Evolutionary conservation across 306 rosid species (phyloP), one percentile per base, ranked within the genome.

Genomic region (Corylus americana): DNA sequence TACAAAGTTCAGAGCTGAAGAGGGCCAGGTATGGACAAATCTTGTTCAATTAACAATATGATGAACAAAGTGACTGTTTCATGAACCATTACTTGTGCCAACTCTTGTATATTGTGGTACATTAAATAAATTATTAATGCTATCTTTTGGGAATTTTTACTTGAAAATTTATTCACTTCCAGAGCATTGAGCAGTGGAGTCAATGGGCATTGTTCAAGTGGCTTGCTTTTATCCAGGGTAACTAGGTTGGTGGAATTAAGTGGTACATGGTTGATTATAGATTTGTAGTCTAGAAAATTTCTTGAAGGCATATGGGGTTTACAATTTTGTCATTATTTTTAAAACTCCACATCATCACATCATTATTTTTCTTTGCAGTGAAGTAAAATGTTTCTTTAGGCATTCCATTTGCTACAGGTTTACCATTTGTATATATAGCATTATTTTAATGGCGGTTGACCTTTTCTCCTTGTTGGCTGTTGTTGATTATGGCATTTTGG

Each of bases 1-100:
- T 63, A 22, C 31, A 69, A 74, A 78, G 64, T 73, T 53, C 35
- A 71, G 63, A 79, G 82, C 50, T 74, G 71, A 70, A 72, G 67
- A 58, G 12, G 58, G 20, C 42, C 27, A 57, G 47, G 22, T 27
- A 42, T 14, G 18, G 66, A 44, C 18, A 67, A 66, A 68, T 73
- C 77, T 37, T 66, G 51, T 49, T 71, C 27, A 57, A 4, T 13
- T 42, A 7, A 71, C 18, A 8, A 47, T n/a, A 8, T 1, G n/a
- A 14, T 45, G 17, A 29, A 73, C 70, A 11, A 51, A 55, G 20
- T 35, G 14, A 17, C 67, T 70, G 29, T 12, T 68, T 39, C 75
- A 27, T 47, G 73, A 55, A 75, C 62, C 63, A 69, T 11, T 31
- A 49, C 2, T 13, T 47, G 35, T 62, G 68, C 27, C 17, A 27